Conservation (phyloP, 306 rosid species). For the Acmispon strigosus region DNA sequence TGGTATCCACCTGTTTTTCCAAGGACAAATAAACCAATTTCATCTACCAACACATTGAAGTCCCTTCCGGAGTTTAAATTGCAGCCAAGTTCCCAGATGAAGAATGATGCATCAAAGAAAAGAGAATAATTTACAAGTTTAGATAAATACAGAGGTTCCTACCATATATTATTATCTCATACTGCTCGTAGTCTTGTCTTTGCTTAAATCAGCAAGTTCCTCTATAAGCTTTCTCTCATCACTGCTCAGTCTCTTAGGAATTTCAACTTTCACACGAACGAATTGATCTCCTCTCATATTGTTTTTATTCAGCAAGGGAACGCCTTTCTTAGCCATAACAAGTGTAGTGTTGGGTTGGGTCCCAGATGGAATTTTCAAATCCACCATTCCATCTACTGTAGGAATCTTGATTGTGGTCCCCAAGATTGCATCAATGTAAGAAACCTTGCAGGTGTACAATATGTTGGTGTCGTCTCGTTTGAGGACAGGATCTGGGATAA, state of each 20-base stretch:
- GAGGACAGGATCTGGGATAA: conserved; percentile 77
- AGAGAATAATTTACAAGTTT: background rate
- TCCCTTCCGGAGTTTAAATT: background rate
- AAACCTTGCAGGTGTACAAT: conserved; percentile 73
- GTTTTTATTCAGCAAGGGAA: conserved; percentile 72
- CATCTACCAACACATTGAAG: background rate
- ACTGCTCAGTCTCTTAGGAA: conserved; percentile 73
- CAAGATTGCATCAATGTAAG: conserved; percentile 81
- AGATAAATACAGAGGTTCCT: conserved; percentile 14
- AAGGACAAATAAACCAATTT: conserved; percentile 3
- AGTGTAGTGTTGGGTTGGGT: conserved; percentile 93
- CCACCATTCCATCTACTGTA: conserved; percentile 73
- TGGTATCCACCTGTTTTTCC: background rate
- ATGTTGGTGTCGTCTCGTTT: conserved; percentile 90
- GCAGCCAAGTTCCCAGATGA: conserved; percentile 7
- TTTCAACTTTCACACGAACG: conserved; percentile 92
- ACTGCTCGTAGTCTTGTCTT: conserved; percentile 51
- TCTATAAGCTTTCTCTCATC: conserved; percentile 79
- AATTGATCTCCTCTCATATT: conserved; percentile 92
- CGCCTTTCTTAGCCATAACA: conserved; percentile 94
- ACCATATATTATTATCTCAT: conserved; percentile 18
- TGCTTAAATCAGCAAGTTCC: conserved; percentile 83
- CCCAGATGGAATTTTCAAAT: conserved; percentile 43
- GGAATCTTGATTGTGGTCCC: conserved; percentile 89
- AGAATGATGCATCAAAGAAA: conserved; percentile 11